Evolutionary conservation across 768 basidiomycete genomes (phyloP), one percentile per base, ranked within the genome.

Genomic region (Suillus brevipes): DNA sequence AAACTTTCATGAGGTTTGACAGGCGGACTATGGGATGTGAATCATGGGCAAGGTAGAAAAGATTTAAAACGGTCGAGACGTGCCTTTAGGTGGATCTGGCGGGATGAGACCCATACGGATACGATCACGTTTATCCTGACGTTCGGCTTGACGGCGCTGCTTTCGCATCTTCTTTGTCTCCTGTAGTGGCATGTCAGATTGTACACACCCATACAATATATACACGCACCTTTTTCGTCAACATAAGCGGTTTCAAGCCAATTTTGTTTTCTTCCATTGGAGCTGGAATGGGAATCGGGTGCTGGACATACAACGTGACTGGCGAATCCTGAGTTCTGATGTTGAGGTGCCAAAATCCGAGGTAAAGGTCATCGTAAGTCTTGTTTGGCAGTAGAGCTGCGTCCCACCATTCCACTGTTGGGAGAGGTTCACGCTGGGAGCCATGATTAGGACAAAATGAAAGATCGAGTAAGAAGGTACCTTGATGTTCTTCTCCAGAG

Each of bases 121-220:
- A 47, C 96, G 84, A 74, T 98, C 97, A 65, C 95, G 86, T 78
- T 95, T 95, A 76, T 99, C 97, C 78, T 97, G 91, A 65, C 97
- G 75, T 71, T 95, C 95, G 13, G 90, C 91, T 71, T 92, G 89
- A 55, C 97, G 84, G 61, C 91, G 83, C 73, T 95, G 87, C 77
- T 94, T 93, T 70, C 97, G 79, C 89, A 97, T 90, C 85, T 99
- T 99, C 89, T 98, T 99, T 83, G 91, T 90, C 71, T 97, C 95
- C 89, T 82, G 65, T 55, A 67, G 31, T 53, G 43, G 47, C n/a
- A 60, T 65, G 12, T 68, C 37, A 64, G 31, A 38, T 52, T 20
- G 12, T 14, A 16, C 71, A 57, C 53, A 87, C 20, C 12, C 18
- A 28, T 4, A 28, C 28, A 20, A 18, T 3, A 8, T 4, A 12